Percentiles rank a stretch among this genome's conserved stretches.
Conservation (phyloP, 139 green algal species). For the Gonium pectorale region DNA sequence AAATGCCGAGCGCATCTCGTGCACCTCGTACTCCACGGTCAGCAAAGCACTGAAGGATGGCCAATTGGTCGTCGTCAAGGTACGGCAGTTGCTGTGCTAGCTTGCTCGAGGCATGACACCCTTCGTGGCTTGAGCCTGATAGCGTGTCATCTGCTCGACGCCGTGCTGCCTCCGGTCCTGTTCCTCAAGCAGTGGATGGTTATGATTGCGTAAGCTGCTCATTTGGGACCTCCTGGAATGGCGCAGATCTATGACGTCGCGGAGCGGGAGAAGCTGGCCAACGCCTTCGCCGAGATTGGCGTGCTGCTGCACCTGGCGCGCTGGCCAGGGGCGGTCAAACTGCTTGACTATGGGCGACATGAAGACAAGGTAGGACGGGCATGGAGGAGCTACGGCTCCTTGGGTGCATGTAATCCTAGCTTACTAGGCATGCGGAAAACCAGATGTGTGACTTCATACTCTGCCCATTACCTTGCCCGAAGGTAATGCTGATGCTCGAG, state of each 20-base stretch:
- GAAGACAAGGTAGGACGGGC: constrained; percentile 31
- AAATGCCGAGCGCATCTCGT: constrained; percentile 39
- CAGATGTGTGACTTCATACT: too few relatives aligned
- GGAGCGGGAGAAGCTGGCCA: constrained; percentile 46
- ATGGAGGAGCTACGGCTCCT: too few relatives aligned
- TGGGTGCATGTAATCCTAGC: too few relatives aligned
- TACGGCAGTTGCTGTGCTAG: too few relatives aligned
- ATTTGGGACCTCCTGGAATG: too few relatives aligned
- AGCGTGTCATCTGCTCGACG: too few relatives aligned
- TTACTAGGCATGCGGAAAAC: too few relatives aligned
- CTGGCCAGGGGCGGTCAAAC: constrained; percentile 34
- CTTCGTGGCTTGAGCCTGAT: too few relatives aligned
- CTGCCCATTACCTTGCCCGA: neutral
- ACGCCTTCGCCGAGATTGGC: constrained; percentile 49
- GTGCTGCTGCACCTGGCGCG: constrained; percentile 45
- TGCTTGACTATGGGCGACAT: constrained; percentile 46
- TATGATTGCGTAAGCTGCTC: too few relatives aligned
- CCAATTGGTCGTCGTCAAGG: constrained; percentile 38
- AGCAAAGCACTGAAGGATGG: constrained; percentile 3
- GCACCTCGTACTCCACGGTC: constrained; percentile 41
- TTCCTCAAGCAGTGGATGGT: too few relatives aligned
- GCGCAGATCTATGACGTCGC: constrained; percentile 54
- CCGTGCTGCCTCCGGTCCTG: too few relatives aligned
- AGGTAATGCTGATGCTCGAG: constrained; percentile 54
- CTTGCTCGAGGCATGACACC: too few relatives aligned